phyloP scores from a whole-genome alignment of 2,329 filamentous ascomycete species.

The Fusarium dlaminii region DNA sequence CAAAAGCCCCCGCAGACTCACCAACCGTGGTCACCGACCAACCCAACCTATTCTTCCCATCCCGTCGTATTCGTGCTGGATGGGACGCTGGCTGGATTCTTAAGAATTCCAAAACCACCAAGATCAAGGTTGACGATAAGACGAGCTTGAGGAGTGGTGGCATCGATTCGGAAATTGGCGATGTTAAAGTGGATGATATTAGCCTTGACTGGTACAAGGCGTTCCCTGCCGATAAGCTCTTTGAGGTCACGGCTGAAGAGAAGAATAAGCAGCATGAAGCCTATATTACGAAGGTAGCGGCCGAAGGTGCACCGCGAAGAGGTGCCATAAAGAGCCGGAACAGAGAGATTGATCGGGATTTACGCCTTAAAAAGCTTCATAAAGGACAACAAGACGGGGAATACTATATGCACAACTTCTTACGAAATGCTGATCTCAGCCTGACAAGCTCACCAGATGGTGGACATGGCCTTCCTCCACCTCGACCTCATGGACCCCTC shows the following conservation, averaged over 20 bases:
- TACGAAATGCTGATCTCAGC: no score
- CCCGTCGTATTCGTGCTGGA: rapidly evolving
- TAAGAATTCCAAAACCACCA: conserved; percentile 95
- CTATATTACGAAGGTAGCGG: background rate
- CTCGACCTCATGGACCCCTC: background rate
- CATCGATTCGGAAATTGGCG: conserved; percentile 87
- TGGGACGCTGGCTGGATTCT: conserved; percentile 92
- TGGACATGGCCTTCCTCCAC: background rate
- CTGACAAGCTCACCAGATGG: background rate
- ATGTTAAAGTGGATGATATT: conserved; percentile 89
- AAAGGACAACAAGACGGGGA: no score
- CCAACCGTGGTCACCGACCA: background rate
- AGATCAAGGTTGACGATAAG: conserved; percentile 93
- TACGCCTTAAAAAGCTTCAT: no score
- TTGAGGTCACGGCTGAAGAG: conserved; percentile 88
- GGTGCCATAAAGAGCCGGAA: no score
- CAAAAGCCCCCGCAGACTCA: background rate
- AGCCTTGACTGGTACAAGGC: conserved; percentile 96
- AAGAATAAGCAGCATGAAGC: conserved; percentile 53
- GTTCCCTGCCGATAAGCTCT: conserved; percentile 91
- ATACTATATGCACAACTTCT: rapidly evolving
- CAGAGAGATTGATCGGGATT: rapidly evolving
- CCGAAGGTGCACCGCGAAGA: background rate
- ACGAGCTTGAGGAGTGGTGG: conserved; percentile 91
- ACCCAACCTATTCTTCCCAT: background rate